A percentile compares a stretch with the other conserved stretches of the same genome.
phyloP scores from a whole-genome alignment of 1,139 yeast genomes.

The Candida smagusa region DNA sequence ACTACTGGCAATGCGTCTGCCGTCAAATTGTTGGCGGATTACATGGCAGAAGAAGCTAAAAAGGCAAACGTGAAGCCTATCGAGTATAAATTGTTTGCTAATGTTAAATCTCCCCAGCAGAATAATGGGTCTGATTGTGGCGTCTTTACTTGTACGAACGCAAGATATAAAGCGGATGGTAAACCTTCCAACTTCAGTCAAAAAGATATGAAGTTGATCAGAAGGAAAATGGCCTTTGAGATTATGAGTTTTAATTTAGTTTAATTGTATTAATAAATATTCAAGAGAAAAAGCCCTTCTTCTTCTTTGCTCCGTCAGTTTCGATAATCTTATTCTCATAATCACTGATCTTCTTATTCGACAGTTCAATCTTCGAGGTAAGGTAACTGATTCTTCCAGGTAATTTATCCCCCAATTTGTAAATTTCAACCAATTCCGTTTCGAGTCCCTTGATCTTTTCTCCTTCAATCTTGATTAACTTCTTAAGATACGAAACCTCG shows the following conservation, averaged over 20 bases:
- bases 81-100: constrained; percentile 31
- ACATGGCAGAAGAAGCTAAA: constrained; percentile 57
- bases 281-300: constrained; percentile 2
- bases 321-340: constrained; percentile 31
- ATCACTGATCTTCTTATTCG: constrained; percentile 47
- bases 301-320: constrained; percentile 9
- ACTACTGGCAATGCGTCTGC: constrained; percentile 54
- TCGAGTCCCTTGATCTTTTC: constrained; percentile 63
- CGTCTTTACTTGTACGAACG: constrained; percentile 82
- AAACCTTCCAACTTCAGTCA: constrained; percentile 55
- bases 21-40: constrained; percentile 52
- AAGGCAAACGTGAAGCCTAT: constrained; percentile 28
- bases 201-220: constrained; percentile 63
- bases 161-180: constrained; percentile 54
- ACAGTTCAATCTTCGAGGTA: constrained; percentile 57
- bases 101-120: constrained; percentile 73
- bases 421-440: constrained; percentile 62
- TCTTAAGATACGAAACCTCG: constrained; percentile 59
- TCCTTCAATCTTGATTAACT: constrained; percentile 58
- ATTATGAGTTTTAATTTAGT: constrained; percentile 23
- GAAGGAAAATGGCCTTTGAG: constrained; percentile 69
- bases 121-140: constrained; percentile 94
- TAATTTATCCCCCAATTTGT: constrained; percentile 49
- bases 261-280: neutral
- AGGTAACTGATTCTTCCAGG: constrained; percentile 63